Evolutionary conservation across 331 rosid genomes (phyloP), one percentile per base, ranked within the genome.

Genomic region (Pyrus hybrid): DNA sequence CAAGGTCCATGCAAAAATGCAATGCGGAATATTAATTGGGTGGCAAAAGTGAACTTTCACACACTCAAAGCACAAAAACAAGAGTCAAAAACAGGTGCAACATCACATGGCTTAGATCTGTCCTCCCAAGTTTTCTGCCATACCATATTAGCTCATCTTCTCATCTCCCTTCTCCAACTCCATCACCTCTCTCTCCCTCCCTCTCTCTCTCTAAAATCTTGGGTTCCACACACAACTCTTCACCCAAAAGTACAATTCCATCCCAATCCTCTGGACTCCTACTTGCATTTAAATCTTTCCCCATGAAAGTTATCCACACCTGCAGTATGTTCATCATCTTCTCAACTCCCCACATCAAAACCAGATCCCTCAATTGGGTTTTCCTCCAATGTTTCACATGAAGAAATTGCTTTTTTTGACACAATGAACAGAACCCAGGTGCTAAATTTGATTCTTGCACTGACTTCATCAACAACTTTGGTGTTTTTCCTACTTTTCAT

Each of bases 61-160:
- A 76, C 8, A 4, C 20, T 61, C 65, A 62, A 57, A 21, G 58
- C 58, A 53, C 58, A 53, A 53, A 72, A 41, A 41, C 14, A 41
- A 41, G 12, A 69, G 85, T 87, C 74, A 77, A 85, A 77, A 68
- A 63, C 47, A 72, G 84, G 74, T 79, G 74, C 82, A 80, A 22
- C 85, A 67, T 70, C 96, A 87, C 94, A 90, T 91, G 96, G 81
- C 79, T 57, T 65, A 72, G 88, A 86, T 86, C 93, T 88, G 90
- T 83, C 25, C 86, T 81, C 65, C 85, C n/a, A 76, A 57, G 83
- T 68, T 73, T 76, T 70, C 53, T 57, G 87, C 85, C 47, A 71
- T 49, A 71, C 58, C 74, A 80, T 83, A 17, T 77, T 32, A 77
- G 83, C 84, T 70, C 53, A 54, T 54, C 75, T 56, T 49, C 25